A percentile compares a stretch with the other conserved stretches of the same genome.
Evolutionary conservation across 2,329 filamentous ascomycete species (phyloP).

Genomic region (Endoconidiophora laricicola): DNA sequence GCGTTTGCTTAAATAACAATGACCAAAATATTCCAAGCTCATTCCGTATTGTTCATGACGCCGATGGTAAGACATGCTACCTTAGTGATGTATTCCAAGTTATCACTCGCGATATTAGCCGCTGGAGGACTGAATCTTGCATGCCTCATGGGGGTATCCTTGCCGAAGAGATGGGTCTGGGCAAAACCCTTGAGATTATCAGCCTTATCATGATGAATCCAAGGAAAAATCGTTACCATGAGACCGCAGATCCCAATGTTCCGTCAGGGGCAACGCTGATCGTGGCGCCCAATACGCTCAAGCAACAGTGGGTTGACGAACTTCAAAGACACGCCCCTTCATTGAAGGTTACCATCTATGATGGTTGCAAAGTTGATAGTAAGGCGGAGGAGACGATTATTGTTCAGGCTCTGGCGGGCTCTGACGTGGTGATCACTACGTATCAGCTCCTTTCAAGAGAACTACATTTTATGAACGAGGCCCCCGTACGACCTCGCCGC

Average conservation of each 20-base stretch:
- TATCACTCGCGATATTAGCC: constrained; percentile 31
- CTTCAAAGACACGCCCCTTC: constrained; percentile 40
- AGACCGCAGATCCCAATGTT: constrained; percentile 26
- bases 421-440: constrained; percentile 47
- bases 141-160: constrained; percentile 44
- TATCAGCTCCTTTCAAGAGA: constrained; percentile 62
- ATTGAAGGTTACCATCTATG: constrained; percentile 39
- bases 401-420: constrained; percentile 15
- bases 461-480: constrained; percentile 23
- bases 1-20: no score
- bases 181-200: constrained; percentile 64
- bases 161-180: constrained; percentile 70
- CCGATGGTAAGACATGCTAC: constrained; percentile 26
- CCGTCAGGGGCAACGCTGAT: constrained; percentile 32
- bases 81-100: constrained; percentile 48
- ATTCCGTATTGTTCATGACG: constrained; percentile 18
- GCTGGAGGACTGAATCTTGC: constrained; percentile 27
- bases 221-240: constrained; percentile 14
- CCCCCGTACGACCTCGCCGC: constrained; percentile 24
- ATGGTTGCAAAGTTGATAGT: constrained; percentile 23
- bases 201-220: constrained; percentile 50
- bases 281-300: constrained; percentile 39
- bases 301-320: constrained; percentile 46
- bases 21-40: no score
- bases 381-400: no score